Percentiles rank a stretch among this genome's conserved stretches.
These are phyloP conservation scores for Tritrichomonas musculus DNA, from an alignment of 208 protist species.

Conservation along the genomic window DNA sequence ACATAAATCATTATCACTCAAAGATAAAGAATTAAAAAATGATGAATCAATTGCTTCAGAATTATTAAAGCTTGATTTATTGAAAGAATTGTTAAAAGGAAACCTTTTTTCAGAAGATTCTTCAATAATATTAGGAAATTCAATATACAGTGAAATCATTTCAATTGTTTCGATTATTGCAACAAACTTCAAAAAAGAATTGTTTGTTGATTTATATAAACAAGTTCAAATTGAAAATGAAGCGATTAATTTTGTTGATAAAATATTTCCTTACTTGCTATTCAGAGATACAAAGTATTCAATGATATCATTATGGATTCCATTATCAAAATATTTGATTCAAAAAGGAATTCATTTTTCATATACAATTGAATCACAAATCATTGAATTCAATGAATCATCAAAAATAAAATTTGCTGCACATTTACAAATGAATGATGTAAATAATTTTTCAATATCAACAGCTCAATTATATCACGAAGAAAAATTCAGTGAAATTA, in stretches of 20 bases:
- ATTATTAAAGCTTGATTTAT: too few relatives aligned
- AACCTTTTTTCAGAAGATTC: too few relatives aligned
- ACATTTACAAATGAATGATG: neutral
- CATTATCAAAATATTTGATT: neutral
- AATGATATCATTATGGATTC: neutral
- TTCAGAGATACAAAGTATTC: neutral
- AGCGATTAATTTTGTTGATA: neutral
- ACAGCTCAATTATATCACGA: too few relatives aligned
- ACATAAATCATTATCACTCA: neutral
- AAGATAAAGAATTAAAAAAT: neutral
- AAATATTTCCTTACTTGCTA: neutral
- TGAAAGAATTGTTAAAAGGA: too few relatives aligned
- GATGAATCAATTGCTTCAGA: too few relatives aligned
- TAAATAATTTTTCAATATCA: neutral
- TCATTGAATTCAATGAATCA: neutral
- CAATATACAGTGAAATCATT: neutral
- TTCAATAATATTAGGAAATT: neutral
- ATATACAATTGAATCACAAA: neutral
- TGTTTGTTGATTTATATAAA: neutral
- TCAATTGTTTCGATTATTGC: neutral
- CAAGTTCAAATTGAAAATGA: neutral
- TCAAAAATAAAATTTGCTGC: neutral
- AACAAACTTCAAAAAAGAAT: neutral
- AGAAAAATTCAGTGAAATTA: too few relatives aligned
- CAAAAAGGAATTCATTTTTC: neutral